These are phyloP conservation scores for Pseudotulostoma volvatum DNA, from an alignment of 495 filamentous ascomycete species.

Conservation along the genomic window DNA sequence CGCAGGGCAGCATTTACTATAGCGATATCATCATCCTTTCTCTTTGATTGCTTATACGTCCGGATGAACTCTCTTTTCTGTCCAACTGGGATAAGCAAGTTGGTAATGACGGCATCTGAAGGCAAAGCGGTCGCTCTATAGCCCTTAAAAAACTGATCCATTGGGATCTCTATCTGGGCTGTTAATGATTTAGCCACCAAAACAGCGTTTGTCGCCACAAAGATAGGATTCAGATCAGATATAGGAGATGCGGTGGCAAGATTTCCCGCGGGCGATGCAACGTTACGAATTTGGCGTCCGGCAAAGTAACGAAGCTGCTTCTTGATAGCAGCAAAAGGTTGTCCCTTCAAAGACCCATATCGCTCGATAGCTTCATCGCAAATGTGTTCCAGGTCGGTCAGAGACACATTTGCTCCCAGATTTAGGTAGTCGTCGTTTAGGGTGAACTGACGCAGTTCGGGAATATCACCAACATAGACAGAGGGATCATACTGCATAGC, in stretches of 20 bases:
- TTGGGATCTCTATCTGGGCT: slow-evolving; percentile 64
- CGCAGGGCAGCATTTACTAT: slow-evolving; percentile 79
- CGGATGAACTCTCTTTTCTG: slow-evolving; percentile 54
- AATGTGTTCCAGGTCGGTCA: slow-evolving; percentile 41
- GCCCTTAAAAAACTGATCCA: slow-evolving; percentile 83
- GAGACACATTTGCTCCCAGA: slow-evolving; percentile 67
- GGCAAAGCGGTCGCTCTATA: slow-evolving; percentile 77
- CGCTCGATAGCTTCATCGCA: slow-evolving; percentile 61
- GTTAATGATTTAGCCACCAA: slow-evolving; percentile 60
- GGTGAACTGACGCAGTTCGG: slow-evolving; percentile 64
- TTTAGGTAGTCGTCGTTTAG: slow-evolving; percentile 29
- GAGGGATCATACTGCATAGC: slow-evolving; percentile 76
- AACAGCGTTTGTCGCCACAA: slow-evolving; percentile 71
- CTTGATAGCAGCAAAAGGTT: slow-evolving; percentile 38
- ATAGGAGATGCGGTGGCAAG: slow-evolving; percentile 91
- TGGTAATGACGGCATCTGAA: slow-evolving; percentile 67
- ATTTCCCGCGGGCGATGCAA: slow-evolving; percentile 91
- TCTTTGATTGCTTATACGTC: slow-evolving; percentile 87
- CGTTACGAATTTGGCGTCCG: slow-evolving; percentile 88
- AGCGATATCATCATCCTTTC: slow-evolving; percentile 94
- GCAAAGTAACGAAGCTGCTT: slow-evolving; percentile 67
- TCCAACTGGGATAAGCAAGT: slow-evolving; percentile 67
- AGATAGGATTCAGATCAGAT: slow-evolving; percentile 88
- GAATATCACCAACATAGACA: slow-evolving; percentile 85
- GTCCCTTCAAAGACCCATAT: slow-evolving; percentile 55